Base-by-base conservation (phyloP, 441 rosid genomes). In the Aleurites moluccanus region DNA sequence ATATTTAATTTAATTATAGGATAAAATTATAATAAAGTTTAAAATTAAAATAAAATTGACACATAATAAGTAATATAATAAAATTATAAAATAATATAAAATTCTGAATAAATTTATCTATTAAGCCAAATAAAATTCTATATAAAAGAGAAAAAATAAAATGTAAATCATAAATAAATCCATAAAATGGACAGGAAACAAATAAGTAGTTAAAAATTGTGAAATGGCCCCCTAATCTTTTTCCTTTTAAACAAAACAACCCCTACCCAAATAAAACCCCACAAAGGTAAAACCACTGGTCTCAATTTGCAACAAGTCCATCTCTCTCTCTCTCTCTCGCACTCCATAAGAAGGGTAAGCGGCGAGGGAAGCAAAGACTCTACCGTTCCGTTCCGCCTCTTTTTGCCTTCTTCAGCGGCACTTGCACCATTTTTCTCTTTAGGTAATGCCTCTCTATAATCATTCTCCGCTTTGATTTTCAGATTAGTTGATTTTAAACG, bases 341-440 rank as follows among this genome's bases (percentile, higher is more conserved):
- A 73, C 74, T 62, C 30, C 45, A 18, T 8, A 25, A 21, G 35
- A 47, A 56, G 70, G 73, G 45, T 45, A 16, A 61, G 83, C 83
- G 81, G 78, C 81, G 78, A 63, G 62, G 49, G 64, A 61, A 53
- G 78, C 77, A 18, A 63, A 73, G 61, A 60, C 77, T 38, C 35
- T n/a, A 16, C 67, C 38, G 44, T 33, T 16, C 59, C n/a, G 23
- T 40, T 44, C 47, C 47, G 47, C 47, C 47, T 44, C 53, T 65
- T 33, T 52, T 64, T 16, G 18, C 28, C 28, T 23, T 28, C 38
- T 30, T 21, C 50, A 15, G 10, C 69, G 30, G n/a, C 68, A 6
- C 40, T 42, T 9, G 21, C 73, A 47, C 38, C 70, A 57, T 42
- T 30, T 44, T 25, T 57, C 33, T 72, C 2, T 20, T 27, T 8